Base-by-base conservation (phyloP, 805 yeast genomes). In the Huiozyma naganishii region DNA sequence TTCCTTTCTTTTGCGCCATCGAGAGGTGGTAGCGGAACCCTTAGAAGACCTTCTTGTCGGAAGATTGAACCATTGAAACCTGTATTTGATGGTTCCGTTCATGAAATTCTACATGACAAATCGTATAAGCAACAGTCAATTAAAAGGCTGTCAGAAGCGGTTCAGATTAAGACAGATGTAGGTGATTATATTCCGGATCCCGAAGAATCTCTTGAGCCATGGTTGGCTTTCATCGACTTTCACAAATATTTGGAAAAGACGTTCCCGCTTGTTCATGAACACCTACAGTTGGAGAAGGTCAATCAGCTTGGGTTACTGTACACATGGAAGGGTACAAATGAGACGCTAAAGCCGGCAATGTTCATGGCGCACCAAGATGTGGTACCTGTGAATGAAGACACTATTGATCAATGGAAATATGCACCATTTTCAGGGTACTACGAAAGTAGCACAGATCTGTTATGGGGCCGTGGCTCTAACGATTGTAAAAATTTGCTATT, bases 321-420 rank as follows among this genome's bases (percentile, higher is more conserved):
- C 55, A 79, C 84, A 23, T 76, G 83, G 74, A 59, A 72, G 46
- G 95, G 95, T 10, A 57, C 74, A 4, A 57, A 74, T 37, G 30
- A 53, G 6, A 47, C 58, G 2, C 62, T 79, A 49, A 79, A 81
- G 57, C 95, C 95, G 9, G 52, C 80, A 12, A 51, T 86, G 61
- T 65, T 84, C 37, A 74, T 83, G 60, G 90, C 92, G 5, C 95
- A 86, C 59, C 85, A 80, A 58, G 95, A 86, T 55, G 86, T 81
- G 1, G 95, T 86, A 11, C 95, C 95, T 0, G 81, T 83, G 5
- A 82, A 77, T 53, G 57, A 59, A 12, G 74, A 70, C 27, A 76
- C 88, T 0, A 60, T 68, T 36, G 66, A 62, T 28, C 64, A 74
- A 44, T 86, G 95, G 95, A 67, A 64, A 0, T 68, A 74, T 54